phyloP scores from a whole-genome alignment of 169 alveolate species.

The Perkinsus chesapeaki region DNA sequence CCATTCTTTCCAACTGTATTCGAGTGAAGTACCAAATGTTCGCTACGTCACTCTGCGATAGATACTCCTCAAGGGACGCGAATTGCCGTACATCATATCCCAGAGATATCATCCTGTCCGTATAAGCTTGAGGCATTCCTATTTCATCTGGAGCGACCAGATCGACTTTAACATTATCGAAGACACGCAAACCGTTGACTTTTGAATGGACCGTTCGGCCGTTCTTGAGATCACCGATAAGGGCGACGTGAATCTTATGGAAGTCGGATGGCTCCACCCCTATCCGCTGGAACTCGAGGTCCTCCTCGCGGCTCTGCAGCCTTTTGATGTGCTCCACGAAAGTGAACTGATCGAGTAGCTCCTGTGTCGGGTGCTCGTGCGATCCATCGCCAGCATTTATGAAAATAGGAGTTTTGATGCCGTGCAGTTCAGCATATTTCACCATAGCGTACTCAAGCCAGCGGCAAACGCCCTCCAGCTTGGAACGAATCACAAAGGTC shows the following conservation, averaged over 20 bases:
- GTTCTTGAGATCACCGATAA: conserved; percentile 65
- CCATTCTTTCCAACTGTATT: conserved; percentile 34
- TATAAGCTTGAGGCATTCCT: conserved; percentile 17
- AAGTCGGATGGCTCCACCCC: conserved; percentile 16
- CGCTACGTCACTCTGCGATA: background rate
- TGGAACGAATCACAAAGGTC: background rate
- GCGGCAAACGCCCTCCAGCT: conserved; percentile 32
- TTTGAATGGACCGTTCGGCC: conserved; percentile 69
- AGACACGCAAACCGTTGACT: conserved; percentile 18
- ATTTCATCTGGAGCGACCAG: conserved; percentile 24
- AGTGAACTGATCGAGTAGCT: conserved; percentile 64
- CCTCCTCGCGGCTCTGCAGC: background rate
- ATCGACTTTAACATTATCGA: conserved; percentile 25
- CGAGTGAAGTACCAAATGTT: conserved; percentile 33
- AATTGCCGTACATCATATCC: background rate
- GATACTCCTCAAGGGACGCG: background rate
- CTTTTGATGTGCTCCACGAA: conserved; percentile 47
- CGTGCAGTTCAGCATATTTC: conserved; percentile 17
- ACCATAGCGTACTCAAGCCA: conserved; percentile 35
- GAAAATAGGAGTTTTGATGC: conserved; percentile 40
- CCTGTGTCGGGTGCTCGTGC: conserved; percentile 76
- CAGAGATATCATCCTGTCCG: background rate
- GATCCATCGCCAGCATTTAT: conserved; percentile 74
- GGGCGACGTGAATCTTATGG: conserved; percentile 44
- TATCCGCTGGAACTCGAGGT: background rate